A percentile compares a stretch with the other conserved stretches of the same genome.
Evolutionary conservation across 495 filamentous ascomycete genomes (phyloP).

Genomic region (Aeminium ludgeri): DNA sequence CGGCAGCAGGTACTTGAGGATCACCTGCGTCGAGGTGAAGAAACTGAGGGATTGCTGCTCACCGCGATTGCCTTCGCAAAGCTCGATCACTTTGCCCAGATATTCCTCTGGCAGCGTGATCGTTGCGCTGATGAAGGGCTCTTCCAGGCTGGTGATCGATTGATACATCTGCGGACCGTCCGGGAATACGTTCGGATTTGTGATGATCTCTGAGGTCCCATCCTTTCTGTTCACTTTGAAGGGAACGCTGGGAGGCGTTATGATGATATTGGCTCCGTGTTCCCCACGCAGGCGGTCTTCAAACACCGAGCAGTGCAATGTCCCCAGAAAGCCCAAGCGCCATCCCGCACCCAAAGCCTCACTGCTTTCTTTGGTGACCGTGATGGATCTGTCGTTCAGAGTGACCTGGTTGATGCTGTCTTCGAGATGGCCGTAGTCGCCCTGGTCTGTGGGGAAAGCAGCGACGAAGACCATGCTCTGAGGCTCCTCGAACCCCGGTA

Average conservation of each 20-base stretch:
- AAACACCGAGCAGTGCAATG: conserved; percentile 92
- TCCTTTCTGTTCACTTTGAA: conserved; percentile 66
- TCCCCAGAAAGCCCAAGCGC: conserved; percentile 88
- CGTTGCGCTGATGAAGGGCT: conserved; percentile 74
- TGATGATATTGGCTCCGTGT: conserved; percentile 88
- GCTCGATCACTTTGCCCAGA: conserved; percentile 80
- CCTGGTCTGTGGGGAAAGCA: conserved; percentile 81
- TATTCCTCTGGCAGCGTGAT: conserved; percentile 90
- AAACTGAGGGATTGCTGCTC: conserved; percentile 71
- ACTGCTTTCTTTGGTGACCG: conserved; percentile 79
- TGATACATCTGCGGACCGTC: conserved; percentile 47
- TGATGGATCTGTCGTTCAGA: conserved; percentile 88
- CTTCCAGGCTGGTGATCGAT: conserved; percentile 48
- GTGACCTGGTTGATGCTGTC: conserved; percentile 90
- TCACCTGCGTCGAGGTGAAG: conserved; percentile 89
- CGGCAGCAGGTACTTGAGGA: conserved; percentile 81
- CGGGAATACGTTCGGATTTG: conserved; percentile 75
- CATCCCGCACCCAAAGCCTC: conserved; percentile 89
- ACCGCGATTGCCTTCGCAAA: conserved; percentile 81
- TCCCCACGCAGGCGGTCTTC: conserved; percentile 93
- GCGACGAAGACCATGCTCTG: conserved; percentile 98
- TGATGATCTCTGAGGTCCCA: conserved; percentile 55
- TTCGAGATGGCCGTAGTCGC: conserved; percentile 70
- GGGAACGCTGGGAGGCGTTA: conserved; percentile 88
- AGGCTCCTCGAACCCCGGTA: conserved; percentile 90